Conservation (phyloP, 192 early-diverging fungal species). For the Piromyces finnis region DNA sequence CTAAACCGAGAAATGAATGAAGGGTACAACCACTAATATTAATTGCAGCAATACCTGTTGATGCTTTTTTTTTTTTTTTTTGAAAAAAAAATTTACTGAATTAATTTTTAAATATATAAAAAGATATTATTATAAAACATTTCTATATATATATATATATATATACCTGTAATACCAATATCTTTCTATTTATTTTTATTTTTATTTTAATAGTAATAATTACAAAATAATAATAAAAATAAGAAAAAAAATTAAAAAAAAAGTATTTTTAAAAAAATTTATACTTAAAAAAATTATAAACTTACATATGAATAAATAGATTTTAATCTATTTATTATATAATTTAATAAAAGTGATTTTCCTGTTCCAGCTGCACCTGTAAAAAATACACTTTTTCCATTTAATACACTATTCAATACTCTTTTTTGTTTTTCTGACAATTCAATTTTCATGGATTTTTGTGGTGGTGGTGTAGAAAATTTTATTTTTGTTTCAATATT, state of each 20-base stretch:
- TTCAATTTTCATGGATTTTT: not conserved
- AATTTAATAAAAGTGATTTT: conserved; percentile 18
- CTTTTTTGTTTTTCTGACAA: conserved; percentile 27
- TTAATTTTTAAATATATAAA: too few relatives aligned
- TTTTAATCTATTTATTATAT: conserved; percentile 14
- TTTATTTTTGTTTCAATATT: too few relatives aligned
- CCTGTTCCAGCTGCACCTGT: conserved; percentile 54
- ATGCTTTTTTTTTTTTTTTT: conserved; percentile 38
- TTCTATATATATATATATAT: too few relatives aligned
- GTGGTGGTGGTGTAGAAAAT: too few relatives aligned
- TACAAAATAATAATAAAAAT: too few relatives aligned
- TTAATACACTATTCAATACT: conserved; percentile 37
- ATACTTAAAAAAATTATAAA: too few relatives aligned
- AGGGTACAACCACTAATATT: conserved; percentile 57
- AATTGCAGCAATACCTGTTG: conserved; percentile 67
- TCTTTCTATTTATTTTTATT: not conserved
- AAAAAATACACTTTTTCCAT: conserved; percentile 40
- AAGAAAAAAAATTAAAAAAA: too few relatives aligned
- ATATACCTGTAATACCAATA: not conserved
- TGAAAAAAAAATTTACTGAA: too few relatives aligned
- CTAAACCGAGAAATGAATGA: conserved; percentile 54
- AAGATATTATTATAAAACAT: too few relatives aligned
- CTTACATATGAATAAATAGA: not conserved
- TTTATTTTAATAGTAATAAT: too few relatives aligned
- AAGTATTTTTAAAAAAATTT: too few relatives aligned